Percentiles rank a stretch among this genome's conserved stretches.
Evolutionary conservation across 2,329 filamentous ascomycete genomes (phyloP).

Genomic region (Verticillium klebahnii): DNA sequence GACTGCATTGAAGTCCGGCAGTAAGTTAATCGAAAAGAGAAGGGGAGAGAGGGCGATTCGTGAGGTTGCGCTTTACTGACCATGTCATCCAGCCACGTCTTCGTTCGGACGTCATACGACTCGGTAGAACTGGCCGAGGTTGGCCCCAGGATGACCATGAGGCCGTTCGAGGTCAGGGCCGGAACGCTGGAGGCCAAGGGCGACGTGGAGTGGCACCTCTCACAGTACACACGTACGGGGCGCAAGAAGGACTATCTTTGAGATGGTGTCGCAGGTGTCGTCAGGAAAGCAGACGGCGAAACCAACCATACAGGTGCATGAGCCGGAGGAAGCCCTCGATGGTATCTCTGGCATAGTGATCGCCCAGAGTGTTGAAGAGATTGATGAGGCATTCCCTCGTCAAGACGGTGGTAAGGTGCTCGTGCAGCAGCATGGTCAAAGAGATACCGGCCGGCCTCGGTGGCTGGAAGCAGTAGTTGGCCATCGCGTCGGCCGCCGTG

Average conservation of each 20-base stretch:
- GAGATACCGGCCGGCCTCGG: neutral
- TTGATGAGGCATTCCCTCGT: neutral
- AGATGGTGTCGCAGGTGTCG: constrained; percentile 17
- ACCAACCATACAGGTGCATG: neutral
- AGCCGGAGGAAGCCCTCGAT: neutral
- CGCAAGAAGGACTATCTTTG: constrained; percentile 94
- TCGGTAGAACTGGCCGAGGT: constrained; percentile 79
- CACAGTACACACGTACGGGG: constrained; percentile 89
- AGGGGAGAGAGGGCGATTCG: too few relatives aligned
- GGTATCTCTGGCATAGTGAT: neutral
- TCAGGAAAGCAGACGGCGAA: neutral
- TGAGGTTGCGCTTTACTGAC: neutral
- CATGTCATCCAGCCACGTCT: constrained; percentile 51
- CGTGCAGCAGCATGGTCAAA: neutral
- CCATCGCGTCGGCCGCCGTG: neutral
- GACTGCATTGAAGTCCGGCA: constrained; percentile 85
- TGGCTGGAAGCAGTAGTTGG: neutral
- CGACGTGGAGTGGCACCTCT: constrained; percentile 94
- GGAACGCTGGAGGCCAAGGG: constrained; percentile 93
- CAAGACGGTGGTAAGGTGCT: neutral
- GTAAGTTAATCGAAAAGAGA: constrained; percentile 3
- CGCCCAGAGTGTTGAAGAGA: neutral
- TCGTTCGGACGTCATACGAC: constrained; percentile 87
- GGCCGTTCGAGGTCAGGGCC: constrained; percentile 85
- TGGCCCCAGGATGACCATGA: constrained; percentile 73